Conservation (phyloP, 495 filamentous ascomycete genomes). For the Sporormia fimetaria region DNA sequence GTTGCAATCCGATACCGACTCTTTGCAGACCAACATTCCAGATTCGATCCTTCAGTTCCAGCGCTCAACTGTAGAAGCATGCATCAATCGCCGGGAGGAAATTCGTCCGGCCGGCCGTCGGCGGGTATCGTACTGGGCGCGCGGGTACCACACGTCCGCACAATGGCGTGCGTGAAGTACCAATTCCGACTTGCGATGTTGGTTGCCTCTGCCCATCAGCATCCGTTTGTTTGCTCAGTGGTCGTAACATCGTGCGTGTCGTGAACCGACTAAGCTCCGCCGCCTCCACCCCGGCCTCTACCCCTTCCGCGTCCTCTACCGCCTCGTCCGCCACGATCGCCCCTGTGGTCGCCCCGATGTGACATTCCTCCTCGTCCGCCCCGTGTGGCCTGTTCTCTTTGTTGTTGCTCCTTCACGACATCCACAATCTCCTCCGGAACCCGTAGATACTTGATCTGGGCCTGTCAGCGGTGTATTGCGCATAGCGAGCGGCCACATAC, state of each 20-base stretch:
- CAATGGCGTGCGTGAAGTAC: too few relatives aligned
- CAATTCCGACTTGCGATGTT: too few relatives aligned
- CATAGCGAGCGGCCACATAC: slow-evolving; percentile 37
- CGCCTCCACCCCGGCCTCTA: slow-evolving; percentile 32
- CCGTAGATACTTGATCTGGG: slow-evolving; percentile 93
- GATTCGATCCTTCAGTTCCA: too few relatives aligned
- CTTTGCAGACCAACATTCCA: too few relatives aligned
- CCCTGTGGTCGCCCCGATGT: slow-evolving; percentile 16
- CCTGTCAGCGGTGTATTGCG: not conserved
- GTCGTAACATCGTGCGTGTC: not conserved
- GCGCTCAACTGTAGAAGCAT: too few relatives aligned
- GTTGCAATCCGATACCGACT: too few relatives aligned
- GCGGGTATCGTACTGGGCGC: too few relatives aligned
- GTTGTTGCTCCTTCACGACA: slow-evolving; percentile 77
- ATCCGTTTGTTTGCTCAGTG: not conserved
- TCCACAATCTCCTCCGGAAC: slow-evolving; percentile 95
- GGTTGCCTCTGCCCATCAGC: too few relatives aligned
- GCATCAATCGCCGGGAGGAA: too few relatives aligned
- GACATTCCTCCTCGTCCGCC: slow-evolving; percentile 44
- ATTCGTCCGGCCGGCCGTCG: too few relatives aligned
- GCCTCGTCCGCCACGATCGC: slow-evolving; percentile 49
- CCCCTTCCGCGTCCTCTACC: slow-evolving; percentile 46
- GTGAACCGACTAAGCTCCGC: slow-evolving; percentile 18
- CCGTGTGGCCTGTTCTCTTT: slow-evolving; percentile 42
- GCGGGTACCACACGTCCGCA: too few relatives aligned